These are phyloP conservation scores for Suillus alpinus DNA, from an alignment of 768 basidiomycete genomes.

Conservation along the genomic window DNA sequence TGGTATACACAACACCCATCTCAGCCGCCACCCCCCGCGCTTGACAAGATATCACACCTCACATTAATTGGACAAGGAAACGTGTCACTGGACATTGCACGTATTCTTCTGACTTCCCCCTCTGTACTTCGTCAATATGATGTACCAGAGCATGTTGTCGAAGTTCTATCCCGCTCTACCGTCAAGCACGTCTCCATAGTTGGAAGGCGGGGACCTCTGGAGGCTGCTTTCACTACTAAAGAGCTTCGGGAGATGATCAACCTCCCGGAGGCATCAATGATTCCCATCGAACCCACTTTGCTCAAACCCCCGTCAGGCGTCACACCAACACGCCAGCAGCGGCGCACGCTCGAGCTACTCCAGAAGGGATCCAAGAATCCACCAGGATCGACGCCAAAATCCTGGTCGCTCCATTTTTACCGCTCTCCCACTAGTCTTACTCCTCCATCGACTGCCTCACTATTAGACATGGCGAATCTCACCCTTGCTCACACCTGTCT, in stretches of 20 bases:
- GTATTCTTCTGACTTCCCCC: constrained; percentile 79
- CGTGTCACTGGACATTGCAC: constrained; percentile 88
- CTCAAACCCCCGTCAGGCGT: constrained; percentile 35
- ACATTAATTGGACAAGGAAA: constrained; percentile 93
- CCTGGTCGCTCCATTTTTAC: constrained; percentile 84
- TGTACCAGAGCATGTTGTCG: constrained; percentile 72
- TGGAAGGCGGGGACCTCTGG: constrained; percentile 81
- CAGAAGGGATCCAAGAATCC: constrained; percentile 55
- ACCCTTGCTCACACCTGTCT: constrained; percentile 61
- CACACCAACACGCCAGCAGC: constrained; percentile 58
- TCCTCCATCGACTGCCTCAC: constrained; percentile 18
- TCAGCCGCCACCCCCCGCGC: constrained; percentile 53
- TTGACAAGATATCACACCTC: constrained; percentile 67
- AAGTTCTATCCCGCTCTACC: constrained; percentile 55
- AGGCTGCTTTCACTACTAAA: constrained; percentile 90
- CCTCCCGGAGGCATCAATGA: constrained; percentile 63
- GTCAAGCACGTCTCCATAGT: constrained; percentile 81
- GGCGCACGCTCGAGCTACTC: constrained; percentile 63
- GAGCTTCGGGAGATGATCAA: constrained; percentile 84
- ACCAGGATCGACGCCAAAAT: constrained; percentile 51
- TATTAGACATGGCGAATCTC: constrained; percentile 36
- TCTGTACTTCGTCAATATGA: constrained; percentile 67
- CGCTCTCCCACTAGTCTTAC: constrained; percentile 58
- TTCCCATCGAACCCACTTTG: constrained; percentile 50
- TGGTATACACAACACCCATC: constrained; percentile 97